Percentiles rank a stretch among this genome's conserved stretches.
phyloP scores from a whole-genome alignment of 2,329 filamentous ascomycete species.

The Verticillium zaregamsianum region DNA sequence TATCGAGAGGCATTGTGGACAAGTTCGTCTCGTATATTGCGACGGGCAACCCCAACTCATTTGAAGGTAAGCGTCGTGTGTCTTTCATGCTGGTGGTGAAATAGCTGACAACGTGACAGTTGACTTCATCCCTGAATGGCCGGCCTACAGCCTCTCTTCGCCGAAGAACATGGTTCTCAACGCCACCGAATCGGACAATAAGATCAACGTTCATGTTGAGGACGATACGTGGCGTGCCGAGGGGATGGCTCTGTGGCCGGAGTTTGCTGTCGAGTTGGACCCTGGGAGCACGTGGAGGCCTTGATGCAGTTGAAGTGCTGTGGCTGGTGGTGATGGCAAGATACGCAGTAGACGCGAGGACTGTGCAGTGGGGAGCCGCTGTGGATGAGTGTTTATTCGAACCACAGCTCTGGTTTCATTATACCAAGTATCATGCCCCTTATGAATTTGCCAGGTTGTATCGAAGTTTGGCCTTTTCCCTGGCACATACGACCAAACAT shows the following conservation, averaged over 20 bases:
- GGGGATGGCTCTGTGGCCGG: constrained; percentile 4
- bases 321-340: neutral
- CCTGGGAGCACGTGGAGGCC: constrained; percentile 2
- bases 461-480: no score
- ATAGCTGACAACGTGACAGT: neutral
- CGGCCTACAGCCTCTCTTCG: constrained; percentile 7
- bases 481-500: no score
- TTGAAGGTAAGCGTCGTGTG: neutral
- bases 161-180: constrained; percentile 14
- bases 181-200: constrained; percentile 10
- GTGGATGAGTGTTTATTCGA: no score
- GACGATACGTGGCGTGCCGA: constrained; percentile 9
- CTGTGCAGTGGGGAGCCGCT: no score
- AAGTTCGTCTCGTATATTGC: constrained; percentile 13
- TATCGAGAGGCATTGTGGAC: constrained; percentile 10
- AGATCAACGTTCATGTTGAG: constrained; percentile 13
- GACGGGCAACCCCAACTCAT: constrained; percentile 11
- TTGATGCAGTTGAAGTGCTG: neutral
- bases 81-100: neutral
- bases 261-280: constrained; percentile 2
- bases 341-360: no score
- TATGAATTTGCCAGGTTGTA: no score
- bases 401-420: no score
- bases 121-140: constrained; percentile 11
- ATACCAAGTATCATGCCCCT: no score